A percentile compares a stretch with the other conserved stretches of the same genome.
Evolutionary conservation across 768 basidiomycete genomes (phyloP).

Genomic region (Russula brevipes): DNA sequence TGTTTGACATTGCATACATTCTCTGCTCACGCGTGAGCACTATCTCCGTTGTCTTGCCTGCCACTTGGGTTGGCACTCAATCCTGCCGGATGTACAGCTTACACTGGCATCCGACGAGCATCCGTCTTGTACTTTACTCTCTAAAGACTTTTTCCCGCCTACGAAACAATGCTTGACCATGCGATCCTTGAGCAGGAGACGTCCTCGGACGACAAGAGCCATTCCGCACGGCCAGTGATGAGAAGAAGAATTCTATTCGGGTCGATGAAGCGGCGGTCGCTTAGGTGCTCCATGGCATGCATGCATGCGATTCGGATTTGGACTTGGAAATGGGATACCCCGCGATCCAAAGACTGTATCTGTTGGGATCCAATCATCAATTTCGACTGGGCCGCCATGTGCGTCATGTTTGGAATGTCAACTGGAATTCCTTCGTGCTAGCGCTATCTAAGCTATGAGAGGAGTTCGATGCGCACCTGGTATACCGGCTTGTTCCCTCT

Average conservation of each 20-base stretch:
- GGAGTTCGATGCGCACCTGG: background rate
- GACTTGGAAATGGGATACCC: too few species aligned
- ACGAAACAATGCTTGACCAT: slow-evolving; percentile 22
- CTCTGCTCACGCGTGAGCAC: slow-evolving; percentile 28
- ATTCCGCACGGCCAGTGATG: background rate
- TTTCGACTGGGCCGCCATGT: background rate
- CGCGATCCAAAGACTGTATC: too few species aligned
- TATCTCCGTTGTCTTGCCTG: too few species aligned
- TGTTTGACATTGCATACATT: too few species aligned
- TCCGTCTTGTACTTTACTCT: slow-evolving; percentile 18
- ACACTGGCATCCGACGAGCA: slow-evolving; percentile 17
- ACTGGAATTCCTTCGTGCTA: background rate
- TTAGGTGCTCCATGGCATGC: background rate
- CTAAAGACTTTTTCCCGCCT: slow-evolving; percentile 18
- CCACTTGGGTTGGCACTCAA: background rate
- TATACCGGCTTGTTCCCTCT: too few species aligned
- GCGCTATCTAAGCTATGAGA: too few species aligned
- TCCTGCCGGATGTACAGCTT: slow-evolving; percentile 4
- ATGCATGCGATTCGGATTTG: background rate
- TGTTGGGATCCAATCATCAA: background rate
- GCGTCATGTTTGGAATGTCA: background rate
- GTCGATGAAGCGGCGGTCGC: background rate
- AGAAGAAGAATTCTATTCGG: background rate
- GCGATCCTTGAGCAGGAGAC: slow-evolving; percentile 4
- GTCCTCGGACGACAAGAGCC: background rate